Percentiles rank a stretch among this genome's conserved stretches.
phyloP scores from a whole-genome alignment of 1,284 basidiomycete species.

The Ustilago xerochloae region DNA sequence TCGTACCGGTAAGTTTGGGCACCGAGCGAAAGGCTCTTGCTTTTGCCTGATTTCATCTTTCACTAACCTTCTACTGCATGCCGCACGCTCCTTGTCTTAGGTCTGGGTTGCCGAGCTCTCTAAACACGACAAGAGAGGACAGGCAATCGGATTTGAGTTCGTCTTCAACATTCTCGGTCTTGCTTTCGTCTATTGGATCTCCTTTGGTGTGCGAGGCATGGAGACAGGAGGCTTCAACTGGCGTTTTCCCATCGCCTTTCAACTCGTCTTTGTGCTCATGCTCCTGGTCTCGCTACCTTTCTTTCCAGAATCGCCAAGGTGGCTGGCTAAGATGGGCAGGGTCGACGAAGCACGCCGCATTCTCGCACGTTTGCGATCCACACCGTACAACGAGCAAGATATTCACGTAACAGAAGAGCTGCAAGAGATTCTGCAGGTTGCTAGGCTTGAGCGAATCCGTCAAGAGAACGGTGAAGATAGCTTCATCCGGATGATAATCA shows the following conservation, averaged over 20 bases:
- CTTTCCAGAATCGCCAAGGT: conserved; percentile 32
- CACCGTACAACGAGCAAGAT: conserved; percentile 28
- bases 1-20: too few relatives aligned
- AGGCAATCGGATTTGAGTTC: conserved; percentile 30
- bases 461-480: conserved; percentile 27
- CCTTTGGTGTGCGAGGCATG: conserved; percentile 15
- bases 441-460: conserved; percentile 21
- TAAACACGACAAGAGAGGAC: conserved; percentile 22
- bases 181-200: conserved; percentile 30
- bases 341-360: conserved; percentile 32
- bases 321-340: conserved; percentile 36
- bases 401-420: conserved; percentile 13
- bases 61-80: too few relatives aligned
- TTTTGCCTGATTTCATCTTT: too few relatives aligned
- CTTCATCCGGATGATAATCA: conserved; percentile 11
- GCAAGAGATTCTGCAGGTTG: conserved; percentile 21
- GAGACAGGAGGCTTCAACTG: conserved; percentile 29
- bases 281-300: conserved; percentile 19
- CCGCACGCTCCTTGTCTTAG: too few relatives aligned
- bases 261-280: conserved; percentile 28
- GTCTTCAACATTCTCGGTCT: conserved; percentile 23
- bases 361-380: conserved; percentile 16
- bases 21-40: too few relatives aligned
- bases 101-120: conserved; percentile 24
- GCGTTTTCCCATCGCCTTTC: conserved; percentile 32